Evolutionary conservation across 257 asterid species (phyloP).

Genomic region (Oldenlandia corymbosa): DNA sequence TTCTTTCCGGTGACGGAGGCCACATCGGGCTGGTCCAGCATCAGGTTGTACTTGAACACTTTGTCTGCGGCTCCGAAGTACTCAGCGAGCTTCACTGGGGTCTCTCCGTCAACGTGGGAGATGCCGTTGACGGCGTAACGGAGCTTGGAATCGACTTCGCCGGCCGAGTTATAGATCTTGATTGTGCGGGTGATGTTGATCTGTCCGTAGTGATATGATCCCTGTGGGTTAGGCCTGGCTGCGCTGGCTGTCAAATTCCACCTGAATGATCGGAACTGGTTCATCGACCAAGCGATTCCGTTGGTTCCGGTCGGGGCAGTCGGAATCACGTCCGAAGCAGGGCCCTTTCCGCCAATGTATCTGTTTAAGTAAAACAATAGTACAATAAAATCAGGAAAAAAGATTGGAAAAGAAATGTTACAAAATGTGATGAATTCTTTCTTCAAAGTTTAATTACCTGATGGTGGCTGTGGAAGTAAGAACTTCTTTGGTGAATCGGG

Average conservation of each 20-base stretch:
- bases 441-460: no score
- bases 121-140: constrained; percentile 48
- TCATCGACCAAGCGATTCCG: constrained; percentile 52
- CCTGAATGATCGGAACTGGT: constrained; percentile 47
- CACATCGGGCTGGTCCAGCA: constrained; percentile 37
- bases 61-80: constrained; percentile 39
- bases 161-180: constrained; percentile 25
- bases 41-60: constrained; percentile 39
- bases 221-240: constrained; percentile 73
- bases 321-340: constrained; percentile 40
- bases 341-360: constrained; percentile 31
- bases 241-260: constrained; percentile 73
- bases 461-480: constrained; percentile 37
- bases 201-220: constrained; percentile 60
- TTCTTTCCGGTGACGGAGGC: not conserved
- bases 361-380: no score
- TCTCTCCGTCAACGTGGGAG: constrained; percentile 42
- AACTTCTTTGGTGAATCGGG: constrained; percentile 33
- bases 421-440: no score
- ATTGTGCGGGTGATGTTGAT: constrained; percentile 58
- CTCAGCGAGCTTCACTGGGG: constrained; percentile 53
- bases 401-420: no score
- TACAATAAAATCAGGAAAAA: no score
- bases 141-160: constrained; percentile 34
- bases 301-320: constrained; percentile 36